Conservation (phyloP, 441 rosid genomes). For the Pelargonium cotyledonis region DNA sequence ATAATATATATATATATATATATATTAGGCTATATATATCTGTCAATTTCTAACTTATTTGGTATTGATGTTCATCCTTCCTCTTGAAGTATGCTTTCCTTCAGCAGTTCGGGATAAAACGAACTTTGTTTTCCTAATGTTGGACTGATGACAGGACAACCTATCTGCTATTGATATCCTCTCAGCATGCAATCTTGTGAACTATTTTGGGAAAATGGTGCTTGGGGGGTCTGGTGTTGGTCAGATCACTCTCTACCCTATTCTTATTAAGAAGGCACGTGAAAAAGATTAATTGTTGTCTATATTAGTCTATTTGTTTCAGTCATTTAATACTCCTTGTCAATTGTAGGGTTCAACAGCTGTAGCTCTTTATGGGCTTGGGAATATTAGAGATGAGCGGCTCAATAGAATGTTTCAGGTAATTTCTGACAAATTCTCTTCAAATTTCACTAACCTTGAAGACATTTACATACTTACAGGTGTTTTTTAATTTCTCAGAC, state of each 20-base stretch:
- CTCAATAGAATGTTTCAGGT: slow-evolving; percentile 99
- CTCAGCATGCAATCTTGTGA: slow-evolving; percentile 93
- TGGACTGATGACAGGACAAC: slow-evolving; percentile 68
- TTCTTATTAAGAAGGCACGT: slow-evolving; percentile 80
- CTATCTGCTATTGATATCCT: slow-evolving; percentile 94
- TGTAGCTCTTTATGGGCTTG: slow-evolving; percentile 95
- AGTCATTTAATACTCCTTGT: slow-evolving; percentile 14
- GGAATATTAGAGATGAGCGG: slow-evolving; percentile 97
- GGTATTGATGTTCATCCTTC: not conserved
- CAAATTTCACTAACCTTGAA: not conserved
- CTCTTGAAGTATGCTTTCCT: slow-evolving; percentile 7
- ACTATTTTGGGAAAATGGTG: slow-evolving; percentile 96
- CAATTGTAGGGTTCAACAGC: slow-evolving; percentile 73
- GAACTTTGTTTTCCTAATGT: slow-evolving; percentile 17
- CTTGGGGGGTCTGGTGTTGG: slow-evolving; percentile 99
- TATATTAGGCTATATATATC: too few relatives aligned
- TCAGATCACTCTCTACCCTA: slow-evolving; percentile 80
- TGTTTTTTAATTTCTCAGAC: slow-evolving; percentile 43
- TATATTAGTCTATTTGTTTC: slow-evolving; percentile 8
- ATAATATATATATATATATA: too few relatives aligned
- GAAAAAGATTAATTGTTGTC: not conserved
- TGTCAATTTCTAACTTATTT: not conserved
- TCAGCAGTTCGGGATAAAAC: slow-evolving; percentile 3
- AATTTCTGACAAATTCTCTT: slow-evolving; percentile 15
- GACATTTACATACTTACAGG: not conserved